Conservation (phyloP, 495 filamentous ascomycete species). For the Aspergillus avenaceus region DNA sequence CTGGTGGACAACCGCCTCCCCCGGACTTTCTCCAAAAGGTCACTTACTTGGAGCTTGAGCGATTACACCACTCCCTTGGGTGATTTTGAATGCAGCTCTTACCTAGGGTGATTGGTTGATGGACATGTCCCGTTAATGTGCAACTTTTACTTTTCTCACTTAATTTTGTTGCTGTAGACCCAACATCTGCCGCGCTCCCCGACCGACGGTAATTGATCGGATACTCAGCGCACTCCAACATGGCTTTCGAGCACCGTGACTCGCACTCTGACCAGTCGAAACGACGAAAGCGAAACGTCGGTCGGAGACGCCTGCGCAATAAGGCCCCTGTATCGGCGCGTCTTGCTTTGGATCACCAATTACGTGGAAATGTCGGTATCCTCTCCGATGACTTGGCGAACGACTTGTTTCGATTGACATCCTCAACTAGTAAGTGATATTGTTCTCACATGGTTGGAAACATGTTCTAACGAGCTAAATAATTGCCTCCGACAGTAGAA, state of each 20-base stretch:
- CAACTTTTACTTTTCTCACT: background rate
- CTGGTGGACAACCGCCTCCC: slow-evolving; percentile 1
- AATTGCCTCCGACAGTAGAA: background rate
- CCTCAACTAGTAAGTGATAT: slow-evolving; percentile 30
- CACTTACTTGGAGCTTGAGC: background rate
- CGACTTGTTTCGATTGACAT: slow-evolving; percentile 68
- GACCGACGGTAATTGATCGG: slow-evolving; percentile 22
- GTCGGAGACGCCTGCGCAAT: slow-evolving; percentile 45
- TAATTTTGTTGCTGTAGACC: background rate
- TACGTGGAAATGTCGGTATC: slow-evolving; percentile 83
- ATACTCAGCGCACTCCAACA: slow-evolving; percentile 17
- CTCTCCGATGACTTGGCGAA: slow-evolving; percentile 81
- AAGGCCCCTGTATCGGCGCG: slow-evolving; percentile 55
- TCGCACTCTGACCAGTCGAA: slow-evolving; percentile 39
- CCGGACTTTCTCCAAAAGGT: slow-evolving; percentile 21
- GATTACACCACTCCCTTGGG: background rate
- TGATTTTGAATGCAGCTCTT: background rate
- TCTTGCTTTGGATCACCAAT: slow-evolving; percentile 72
- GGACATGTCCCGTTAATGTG: slow-evolving; percentile 11
- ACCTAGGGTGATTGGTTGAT: background rate
- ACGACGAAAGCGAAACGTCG: slow-evolving; percentile 30
- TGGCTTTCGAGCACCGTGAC: slow-evolving; percentile 36
- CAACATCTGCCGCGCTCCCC: slow-evolving; percentile 7
- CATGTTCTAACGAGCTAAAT: slow-evolving; percentile 11
- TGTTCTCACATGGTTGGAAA: background rate